These are phyloP conservation scores for Boletus bicolor DNA, from an alignment of 768 basidiomycete genomes.

Conservation along the genomic window DNA sequence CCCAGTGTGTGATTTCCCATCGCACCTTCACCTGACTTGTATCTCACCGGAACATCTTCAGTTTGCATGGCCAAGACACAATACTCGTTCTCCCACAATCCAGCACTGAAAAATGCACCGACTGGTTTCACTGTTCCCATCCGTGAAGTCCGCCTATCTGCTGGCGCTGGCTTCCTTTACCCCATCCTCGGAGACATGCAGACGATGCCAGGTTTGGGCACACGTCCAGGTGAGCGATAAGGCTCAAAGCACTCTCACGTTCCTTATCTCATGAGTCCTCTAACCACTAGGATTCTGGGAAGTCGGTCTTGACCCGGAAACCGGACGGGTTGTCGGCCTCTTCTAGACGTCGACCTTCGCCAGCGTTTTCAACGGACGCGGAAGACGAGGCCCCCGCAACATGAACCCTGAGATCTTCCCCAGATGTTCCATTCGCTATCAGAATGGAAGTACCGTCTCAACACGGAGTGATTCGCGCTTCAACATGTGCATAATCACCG, in stretches of 20 bases:
- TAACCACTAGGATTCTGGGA: slow-evolving; percentile 77
- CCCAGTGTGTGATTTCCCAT: slow-evolving; percentile 55
- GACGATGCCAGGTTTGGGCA: slow-evolving; percentile 95
- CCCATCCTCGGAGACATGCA: slow-evolving; percentile 96
- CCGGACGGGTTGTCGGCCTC: slow-evolving; percentile 80
- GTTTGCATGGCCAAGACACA: slow-evolving; percentile 99
- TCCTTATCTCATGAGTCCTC: slow-evolving; percentile 9
- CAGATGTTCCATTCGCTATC: slow-evolving; percentile 17
- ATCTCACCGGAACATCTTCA: slow-evolving; percentile 26
- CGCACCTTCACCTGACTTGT: not conserved
- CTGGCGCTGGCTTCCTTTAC: slow-evolving; percentile 94
- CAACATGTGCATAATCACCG: slow-evolving; percentile 34
- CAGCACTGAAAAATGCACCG: slow-evolving; percentile 86
- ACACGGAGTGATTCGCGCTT: slow-evolving; percentile 39
- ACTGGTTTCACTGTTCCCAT: slow-evolving; percentile 93
- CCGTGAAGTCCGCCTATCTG: slow-evolving; percentile 80
- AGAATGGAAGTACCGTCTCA: slow-evolving; percentile 32
- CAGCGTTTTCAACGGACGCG: slow-evolving; percentile 22
- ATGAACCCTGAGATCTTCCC: slow-evolving; percentile 15
- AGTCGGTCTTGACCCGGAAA: slow-evolving; percentile 74
- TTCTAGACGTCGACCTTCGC: slow-evolving; percentile 47
- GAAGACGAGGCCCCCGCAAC: not conserved
- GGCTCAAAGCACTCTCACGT: not conserved
- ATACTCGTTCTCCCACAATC: slow-evolving; percentile 95
- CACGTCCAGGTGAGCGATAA: slow-evolving; percentile 66